Percentiles rank a stretch among this genome's conserved stretches.
phyloP scores from a whole-genome alignment of 179 eudicot species.

The Silene vulgaris region DNA sequence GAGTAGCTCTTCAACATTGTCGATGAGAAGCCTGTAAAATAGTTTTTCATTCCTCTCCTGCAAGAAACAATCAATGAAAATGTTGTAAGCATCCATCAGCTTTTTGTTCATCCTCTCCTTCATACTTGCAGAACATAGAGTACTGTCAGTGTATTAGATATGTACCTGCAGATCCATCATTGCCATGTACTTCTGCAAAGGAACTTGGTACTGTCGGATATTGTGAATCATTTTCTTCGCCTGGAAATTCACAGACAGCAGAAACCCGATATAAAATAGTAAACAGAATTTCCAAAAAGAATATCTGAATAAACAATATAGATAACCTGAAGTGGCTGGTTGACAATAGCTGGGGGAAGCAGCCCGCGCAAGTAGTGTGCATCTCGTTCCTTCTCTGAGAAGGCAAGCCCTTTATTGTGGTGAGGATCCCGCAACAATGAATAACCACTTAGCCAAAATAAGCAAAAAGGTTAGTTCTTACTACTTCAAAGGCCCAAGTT shows the following conservation, averaged over 20 bases:
- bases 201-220: slow-evolving; percentile 78
- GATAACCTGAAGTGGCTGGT: slow-evolving; percentile 71
- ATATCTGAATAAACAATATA: background rate
- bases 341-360: slow-evolving; percentile 70
- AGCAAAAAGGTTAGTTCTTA: slow-evolving; percentile 7
- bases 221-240: slow-evolving; percentile 70
- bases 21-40: slow-evolving; percentile 84
- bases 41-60: slow-evolving; percentile 79
- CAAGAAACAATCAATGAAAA: slow-evolving; percentile 8
- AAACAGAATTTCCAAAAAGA: too few species aligned
- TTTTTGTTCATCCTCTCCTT: too few species aligned
- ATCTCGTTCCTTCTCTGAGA: slow-evolving; percentile 72
- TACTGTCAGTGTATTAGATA: background rate
- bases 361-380: slow-evolving; percentile 83
- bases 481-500: background rate
- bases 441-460: slow-evolving; percentile 58
- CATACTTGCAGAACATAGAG: too few species aligned
- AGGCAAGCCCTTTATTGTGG: slow-evolving; percentile 87
- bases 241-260: slow-evolving; percentile 25
- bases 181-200: slow-evolving; percentile 78
- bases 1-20: slow-evolving; percentile 83
- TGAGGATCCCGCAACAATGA: slow-evolving; percentile 82
- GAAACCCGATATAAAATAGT: too few species aligned
- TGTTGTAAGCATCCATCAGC: too few species aligned
- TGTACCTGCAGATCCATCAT: slow-evolving; percentile 95